phyloP scores from a whole-genome alignment of 2,329 filamentous ascomycete genomes.

The Microdochium bolleyi region DNA sequence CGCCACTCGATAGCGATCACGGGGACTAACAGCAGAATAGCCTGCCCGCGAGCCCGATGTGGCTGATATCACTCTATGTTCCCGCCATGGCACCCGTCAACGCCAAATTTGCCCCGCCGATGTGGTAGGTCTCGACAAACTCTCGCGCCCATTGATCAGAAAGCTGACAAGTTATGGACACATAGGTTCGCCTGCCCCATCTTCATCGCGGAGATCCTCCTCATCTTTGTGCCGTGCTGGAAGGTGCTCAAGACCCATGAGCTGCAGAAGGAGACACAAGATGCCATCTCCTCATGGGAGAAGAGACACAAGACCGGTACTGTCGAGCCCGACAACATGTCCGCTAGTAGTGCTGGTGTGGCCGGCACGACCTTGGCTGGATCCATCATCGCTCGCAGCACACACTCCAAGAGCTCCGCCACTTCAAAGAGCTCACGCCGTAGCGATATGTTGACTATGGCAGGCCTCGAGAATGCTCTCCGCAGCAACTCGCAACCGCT shows the following conservation, averaged over 20 bases:
- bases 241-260: conserved; percentile 40
- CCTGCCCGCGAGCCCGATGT: conserved; percentile 58
- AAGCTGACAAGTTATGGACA: background rate
- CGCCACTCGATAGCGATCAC: background rate
- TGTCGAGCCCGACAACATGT: conserved; percentile 22
- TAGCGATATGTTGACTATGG: conserved; percentile 10
- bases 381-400: conserved; percentile 8
- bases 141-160: conserved; percentile 9
- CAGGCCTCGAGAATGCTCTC: conserved; percentile 40
- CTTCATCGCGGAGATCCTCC: conserved; percentile 54
- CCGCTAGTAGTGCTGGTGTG: conserved; percentile 12
- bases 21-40: conserved; percentile 20
- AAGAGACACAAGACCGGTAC: conserved; percentile 24
- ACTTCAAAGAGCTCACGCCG: conserved; percentile 6
- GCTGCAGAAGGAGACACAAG: conserved; percentile 38
- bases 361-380: conserved; percentile 3
- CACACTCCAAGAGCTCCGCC: conserved; percentile 4
- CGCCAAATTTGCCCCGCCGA: conserved; percentile 47
- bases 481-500: conserved; percentile 35
- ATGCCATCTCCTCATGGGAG: conserved; percentile 41
- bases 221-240: conserved; percentile 54
- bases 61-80: conserved; percentile 51
- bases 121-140: conserved; percentile 40
- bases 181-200: conserved; percentile 50
- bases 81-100: conserved; percentile 44